Conservation (phyloP, 1,284 basidiomycete genomes). For the Rhodotorula mucilaginosa region DNA sequence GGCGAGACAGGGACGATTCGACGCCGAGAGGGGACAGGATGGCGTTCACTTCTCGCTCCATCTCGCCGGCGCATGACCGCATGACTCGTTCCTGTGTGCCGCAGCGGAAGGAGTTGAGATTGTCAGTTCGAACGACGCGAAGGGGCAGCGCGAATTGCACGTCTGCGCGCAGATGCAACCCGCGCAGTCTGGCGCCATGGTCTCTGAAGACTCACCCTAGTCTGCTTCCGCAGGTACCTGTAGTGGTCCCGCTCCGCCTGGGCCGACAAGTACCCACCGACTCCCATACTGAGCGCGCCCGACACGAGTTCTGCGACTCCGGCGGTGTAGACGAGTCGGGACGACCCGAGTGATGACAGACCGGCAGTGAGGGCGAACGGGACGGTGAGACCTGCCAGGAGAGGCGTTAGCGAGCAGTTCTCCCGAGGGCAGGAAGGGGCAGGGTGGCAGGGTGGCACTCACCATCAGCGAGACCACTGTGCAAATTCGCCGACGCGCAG, state of each 20-base stretch:
- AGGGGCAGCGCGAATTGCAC: background rate
- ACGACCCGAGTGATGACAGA: conserved; percentile 77
- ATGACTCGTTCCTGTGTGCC: conserved; percentile 65
- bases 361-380: conserved; percentile 48
- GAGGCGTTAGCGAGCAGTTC: background rate
- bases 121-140: background rate
- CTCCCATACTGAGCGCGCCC: conserved; percentile 92
- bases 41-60: conserved; percentile 88
- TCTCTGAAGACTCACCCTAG: conserved; percentile 24
- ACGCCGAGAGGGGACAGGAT: conserved; percentile 86
- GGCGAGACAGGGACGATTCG: conserved; percentile 72
- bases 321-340: conserved; percentile 54
- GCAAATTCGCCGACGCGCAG: too few relatives aligned
- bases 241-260: conserved; percentile 89
- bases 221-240: conserved; percentile 66
- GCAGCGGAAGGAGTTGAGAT: background rate
- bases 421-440: background rate
- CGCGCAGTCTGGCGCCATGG: background rate
- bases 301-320: conserved; percentile 63
- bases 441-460: background rate
- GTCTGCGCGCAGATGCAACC: background rate
- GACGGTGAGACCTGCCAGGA: conserved; percentile 38
- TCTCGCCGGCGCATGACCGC: conserved; percentile 84
- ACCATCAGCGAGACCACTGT: conserved; percentile 89
- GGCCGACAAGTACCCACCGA: conserved; percentile 93